Conservation (phyloP, 768 basidiomycete species). For the Tephrocybe sp. region DNA sequence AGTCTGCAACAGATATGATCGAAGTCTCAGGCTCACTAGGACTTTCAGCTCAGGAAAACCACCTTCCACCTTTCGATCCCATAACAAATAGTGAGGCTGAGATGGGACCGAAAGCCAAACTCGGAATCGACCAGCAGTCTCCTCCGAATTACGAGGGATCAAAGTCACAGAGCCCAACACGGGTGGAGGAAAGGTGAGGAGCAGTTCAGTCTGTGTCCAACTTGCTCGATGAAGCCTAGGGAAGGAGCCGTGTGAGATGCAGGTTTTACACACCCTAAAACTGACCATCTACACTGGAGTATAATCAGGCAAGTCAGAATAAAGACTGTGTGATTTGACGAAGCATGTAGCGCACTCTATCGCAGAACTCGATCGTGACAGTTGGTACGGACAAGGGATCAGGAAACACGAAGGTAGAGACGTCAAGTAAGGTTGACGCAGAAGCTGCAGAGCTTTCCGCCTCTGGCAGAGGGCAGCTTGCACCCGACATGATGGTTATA, state of each 20-base stretch:
- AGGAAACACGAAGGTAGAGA: constrained; percentile 58
- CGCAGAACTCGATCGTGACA: constrained; percentile 91
- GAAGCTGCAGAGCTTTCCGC: neutral
- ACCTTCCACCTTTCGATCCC: constrained; percentile 91
- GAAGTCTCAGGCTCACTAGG: constrained; percentile 44
- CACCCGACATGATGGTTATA: constrained; percentile 2
- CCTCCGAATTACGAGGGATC: constrained; percentile 73
- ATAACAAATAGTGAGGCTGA: constrained; percentile 52
- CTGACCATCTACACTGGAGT: constrained; percentile 80
- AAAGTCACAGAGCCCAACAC: constrained; percentile 65
- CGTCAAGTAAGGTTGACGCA: constrained; percentile 32
- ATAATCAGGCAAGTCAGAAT: neutral
- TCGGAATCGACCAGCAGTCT: constrained; percentile 88
- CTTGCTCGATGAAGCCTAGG: constrained; percentile 86
- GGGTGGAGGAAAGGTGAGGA: constrained; percentile 89
- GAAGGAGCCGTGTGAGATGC: constrained; percentile 7
- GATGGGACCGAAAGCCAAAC: constrained; percentile 69
- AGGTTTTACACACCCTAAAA: neutral
- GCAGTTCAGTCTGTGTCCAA: constrained; percentile 92
- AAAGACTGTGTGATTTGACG: neutral
- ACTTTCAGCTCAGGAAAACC: constrained; percentile 91
- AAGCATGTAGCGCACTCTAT: constrained; percentile 69
- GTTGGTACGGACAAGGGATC: constrained; percentile 42
- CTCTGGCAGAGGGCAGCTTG: constrained; percentile 4
- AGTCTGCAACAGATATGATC: neutral